Base-by-base conservation (phyloP, 352 stramenopile species). In the Thraustochytrium sp. region DNA sequence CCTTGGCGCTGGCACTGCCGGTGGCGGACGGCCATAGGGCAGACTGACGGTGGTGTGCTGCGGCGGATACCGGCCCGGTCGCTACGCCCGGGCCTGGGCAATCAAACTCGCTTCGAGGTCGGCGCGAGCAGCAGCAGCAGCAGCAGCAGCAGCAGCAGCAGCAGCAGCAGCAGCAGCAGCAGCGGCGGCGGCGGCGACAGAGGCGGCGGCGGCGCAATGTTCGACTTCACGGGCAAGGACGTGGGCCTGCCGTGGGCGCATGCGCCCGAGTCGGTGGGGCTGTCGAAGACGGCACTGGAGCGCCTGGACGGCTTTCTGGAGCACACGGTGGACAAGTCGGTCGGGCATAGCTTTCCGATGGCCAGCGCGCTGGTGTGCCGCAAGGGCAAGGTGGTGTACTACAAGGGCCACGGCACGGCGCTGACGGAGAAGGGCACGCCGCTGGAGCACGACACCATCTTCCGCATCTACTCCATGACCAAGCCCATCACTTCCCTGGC, bases 391-490 rank as follows among this genome's bases (percentile, higher is more conserved):
- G 65, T 77, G 16, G 65, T 77, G 46, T 77, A 62, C 65, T 77
- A 77, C 46, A 77, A 77, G 37, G 65, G 65, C 34, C 31, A 40
- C 8, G 65, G 65, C 18, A 21, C 68, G 29, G 59, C 59, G 0
- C 40, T 11, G 26, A 77, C 42, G 18, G 49, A 77, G 31, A 5
- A 55, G 49, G 65, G 65, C 40, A 77, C 42, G 49, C 42, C 42
- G 40, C 65, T 77, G 40, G 13, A 77, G 46, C 26, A 23, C 13
- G 65, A 77, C 65, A 64, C 65, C 21, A 62, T 54, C 65, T 77
- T 77, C 36, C 74, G 74, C 53, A 82, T 82, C 34, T 82, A 82
- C 56, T 82, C 74, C 18, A 82, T 82, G 74, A 80, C 13, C n/a
- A 82, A 82, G 62, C 74, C 74, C 8, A 13, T 82, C 34, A 82